Base-by-base conservation (phyloP, 495 filamentous ascomycete species). In the Penicillium manginii region DNA sequence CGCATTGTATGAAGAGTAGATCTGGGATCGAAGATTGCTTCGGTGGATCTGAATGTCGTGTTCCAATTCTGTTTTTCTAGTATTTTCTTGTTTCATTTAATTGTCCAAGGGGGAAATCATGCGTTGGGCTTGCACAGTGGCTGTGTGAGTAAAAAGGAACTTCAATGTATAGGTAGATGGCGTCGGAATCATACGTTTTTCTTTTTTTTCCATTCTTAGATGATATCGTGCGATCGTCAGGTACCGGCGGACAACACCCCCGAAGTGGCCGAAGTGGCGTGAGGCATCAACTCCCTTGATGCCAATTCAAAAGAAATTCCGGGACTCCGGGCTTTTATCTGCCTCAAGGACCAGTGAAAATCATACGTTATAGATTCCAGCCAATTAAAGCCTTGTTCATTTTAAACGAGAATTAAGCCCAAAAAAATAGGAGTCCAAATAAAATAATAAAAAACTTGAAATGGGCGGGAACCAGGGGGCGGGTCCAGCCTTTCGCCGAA, bases 1-100 rank as follows among this genome's bases (percentile, higher is more conserved):
- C 61, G 72, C 81, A 23, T 73, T 97, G 17, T 96, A 86, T 66
- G 86, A 81, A 8, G 78, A 91, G 35, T 37, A 37, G 35, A 37
- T 37, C 35, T 37, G 12, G 35, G 26, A 29, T 29, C 26, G 26
- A 29, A 29, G 26, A 29, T 29, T 29, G 26, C 26, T 29, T 8
- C 26, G 26, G 26, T 29, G 6, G 26, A 29, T 29, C 26, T 29
- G 26, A 8, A 8, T 1, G 9, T n/a, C 15, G 35, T 55, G 22
- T 60, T 11, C 56, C 8, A 15, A 23, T 45, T 63, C 35, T 46
- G 22, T 53, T 53, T 40, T 40, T 51, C 52, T 43, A n/a, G 15
- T 45, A 29, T 17, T 45, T 45, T 17, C 19, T 45, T 45, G 9
- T 45, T 45, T 18, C n/a, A 15, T 45, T 19, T 17, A 3, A 45